A percentile compares a stretch with the other conserved stretches of the same genome.
Evolutionary conservation across 2,329 filamentous ascomycete species (phyloP).

Genomic region (Fusarium stilboides): DNA sequence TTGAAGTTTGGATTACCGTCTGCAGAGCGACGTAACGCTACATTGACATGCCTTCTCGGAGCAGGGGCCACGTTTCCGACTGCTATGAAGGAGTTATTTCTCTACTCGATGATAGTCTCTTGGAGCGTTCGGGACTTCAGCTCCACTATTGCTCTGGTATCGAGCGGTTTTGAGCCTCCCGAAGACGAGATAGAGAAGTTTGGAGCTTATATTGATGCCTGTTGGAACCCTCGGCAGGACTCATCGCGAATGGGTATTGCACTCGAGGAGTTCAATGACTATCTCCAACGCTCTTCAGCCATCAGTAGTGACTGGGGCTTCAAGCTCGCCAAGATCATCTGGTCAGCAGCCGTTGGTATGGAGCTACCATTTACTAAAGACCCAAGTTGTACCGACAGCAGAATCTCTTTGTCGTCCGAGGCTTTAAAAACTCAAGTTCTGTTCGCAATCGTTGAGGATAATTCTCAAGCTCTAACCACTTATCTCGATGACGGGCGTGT

Average conservation of each 20-base stretch:
- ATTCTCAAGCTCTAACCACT: background rate
- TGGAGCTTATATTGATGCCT: background rate
- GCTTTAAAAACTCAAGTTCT: accelerated
- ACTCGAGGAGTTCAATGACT: background rate
- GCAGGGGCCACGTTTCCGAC: too few species aligned
- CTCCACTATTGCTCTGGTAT: background rate
- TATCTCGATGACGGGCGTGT: background rate
- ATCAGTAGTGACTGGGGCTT: background rate
- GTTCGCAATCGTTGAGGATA: background rate
- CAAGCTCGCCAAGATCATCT: background rate
- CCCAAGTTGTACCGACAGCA: background rate
- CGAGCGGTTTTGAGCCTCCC: background rate
- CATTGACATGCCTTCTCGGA: too few species aligned
- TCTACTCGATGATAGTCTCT: background rate
- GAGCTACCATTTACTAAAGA: background rate
- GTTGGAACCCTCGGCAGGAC: too few species aligned
- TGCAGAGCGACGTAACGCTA: too few species aligned
- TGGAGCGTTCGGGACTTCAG: background rate
- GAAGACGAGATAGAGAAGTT: accelerated
- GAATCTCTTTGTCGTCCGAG: background rate
- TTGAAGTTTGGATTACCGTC: too few species aligned
- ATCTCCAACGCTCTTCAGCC: accelerated
- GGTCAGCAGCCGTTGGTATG: background rate
- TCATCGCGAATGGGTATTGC: too few species aligned
- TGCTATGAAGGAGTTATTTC: too few species aligned